Evolutionary conservation across 2,329 filamentous ascomycete genomes (phyloP), one percentile per base, ranked within the genome.

Genomic region (Penicillium vulpinum): DNA sequence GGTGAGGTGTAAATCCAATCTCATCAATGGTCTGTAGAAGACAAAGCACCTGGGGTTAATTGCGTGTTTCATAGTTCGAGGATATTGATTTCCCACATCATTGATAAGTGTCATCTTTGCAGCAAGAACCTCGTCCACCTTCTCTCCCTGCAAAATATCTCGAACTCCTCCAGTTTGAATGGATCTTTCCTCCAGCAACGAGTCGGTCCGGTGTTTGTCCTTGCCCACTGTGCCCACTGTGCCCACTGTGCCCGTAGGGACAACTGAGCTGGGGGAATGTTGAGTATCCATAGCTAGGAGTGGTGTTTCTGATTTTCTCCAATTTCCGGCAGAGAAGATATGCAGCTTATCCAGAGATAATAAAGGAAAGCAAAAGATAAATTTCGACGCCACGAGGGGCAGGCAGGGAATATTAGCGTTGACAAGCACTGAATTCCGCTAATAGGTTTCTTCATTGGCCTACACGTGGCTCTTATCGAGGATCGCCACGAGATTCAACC

Each of bases 1-100:
- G 84, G 63, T 82, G 85, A 0, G 71, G 70, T 0, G 84, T 87
- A 78, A 83, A 85, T 13, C 84, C 84, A 58, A 87, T 85, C 62
- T 86, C 80, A 63, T 86, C 83, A 45, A 78, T 77, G 8, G 75
- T 49, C 57, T 65, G 35, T 24, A 13, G 24, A 18, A 26, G 43
- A 45, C n/a, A 45, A 31, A 21, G n/a, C 7, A 13, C 18, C 43
- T 16, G 11, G 18, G 13, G 28, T 45, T 31, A 45, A 16, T 31
- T 22, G 28, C 7, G 3, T 45, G 28, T 45, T 31, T 45, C 11
- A 21, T 21, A 11, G 43, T 22, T 8, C 28, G 11, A 10, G 43
- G 28, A 16, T 45, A 31, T 45, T 45, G 26, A 21, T 29, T 31
- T 45, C 62, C 58, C 53, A 66, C 73, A 41, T 70, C 63, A 53